Conservation (phyloP, 1,284 basidiomycete species). For the Ustilago crameri region DNA sequence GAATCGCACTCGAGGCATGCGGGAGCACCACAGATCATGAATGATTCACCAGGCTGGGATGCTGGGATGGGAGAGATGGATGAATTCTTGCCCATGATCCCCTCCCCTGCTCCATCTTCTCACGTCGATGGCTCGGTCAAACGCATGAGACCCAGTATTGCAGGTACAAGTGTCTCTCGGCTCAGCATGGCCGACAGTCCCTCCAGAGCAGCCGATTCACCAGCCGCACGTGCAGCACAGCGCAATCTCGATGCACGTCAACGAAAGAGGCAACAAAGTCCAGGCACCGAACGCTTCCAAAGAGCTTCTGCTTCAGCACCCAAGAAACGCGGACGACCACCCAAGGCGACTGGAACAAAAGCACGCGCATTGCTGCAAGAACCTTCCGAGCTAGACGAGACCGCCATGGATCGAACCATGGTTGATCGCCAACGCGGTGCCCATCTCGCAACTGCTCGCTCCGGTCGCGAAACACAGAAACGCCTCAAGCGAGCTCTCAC, state of each 20-base stretch:
- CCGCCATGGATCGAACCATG: constrained; percentile 34
- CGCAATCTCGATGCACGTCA: constrained; percentile 30
- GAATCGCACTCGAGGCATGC: constrained; percentile 11
- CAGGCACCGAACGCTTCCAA: constrained; percentile 13
- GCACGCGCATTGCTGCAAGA: constrained; percentile 23
- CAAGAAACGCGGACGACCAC: constrained; percentile 19
- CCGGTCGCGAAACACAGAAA: constrained; percentile 32
- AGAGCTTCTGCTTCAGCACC: constrained; percentile 1
- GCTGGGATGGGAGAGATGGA: constrained; percentile 10
- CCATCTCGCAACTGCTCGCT: constrained; percentile 1
- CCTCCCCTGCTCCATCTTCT: constrained; percentile 28
- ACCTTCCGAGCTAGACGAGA: constrained; percentile 32
- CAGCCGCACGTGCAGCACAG: constrained; percentile 35
- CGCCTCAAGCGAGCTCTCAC: constrained; percentile 42
- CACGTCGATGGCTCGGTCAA: constrained; percentile 26
- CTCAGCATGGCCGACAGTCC: constrained; percentile 24
- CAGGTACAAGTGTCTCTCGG: constrained; percentile 21
- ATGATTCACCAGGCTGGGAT: constrained; percentile 19
- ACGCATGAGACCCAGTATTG: constrained; percentile 30
- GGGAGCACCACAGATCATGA: constrained; percentile 6
- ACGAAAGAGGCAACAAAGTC: constrained; percentile 34
- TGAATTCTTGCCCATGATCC: constrained; percentile 31
- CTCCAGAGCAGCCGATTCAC: constrained; percentile 21
- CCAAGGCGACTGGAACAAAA: constrained; percentile 12
- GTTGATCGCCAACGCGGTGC: constrained; percentile 24